Conservation (phyloP, 2,329 filamentous ascomycete genomes). For the Hypoxylon sp. region DNA sequence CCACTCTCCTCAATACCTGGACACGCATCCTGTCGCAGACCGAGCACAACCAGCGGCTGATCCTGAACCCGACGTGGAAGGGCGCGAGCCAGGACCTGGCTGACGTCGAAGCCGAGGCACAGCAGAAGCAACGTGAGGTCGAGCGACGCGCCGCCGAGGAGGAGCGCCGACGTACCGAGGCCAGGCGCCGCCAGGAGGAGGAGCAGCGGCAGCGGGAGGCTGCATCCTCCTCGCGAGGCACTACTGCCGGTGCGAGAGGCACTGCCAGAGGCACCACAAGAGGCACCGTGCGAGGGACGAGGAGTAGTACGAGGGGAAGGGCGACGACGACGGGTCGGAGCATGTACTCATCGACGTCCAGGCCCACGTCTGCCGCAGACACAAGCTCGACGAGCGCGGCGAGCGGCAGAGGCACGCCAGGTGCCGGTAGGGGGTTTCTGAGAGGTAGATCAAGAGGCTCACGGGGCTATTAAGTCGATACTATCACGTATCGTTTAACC, state of each 20-base stretch:
- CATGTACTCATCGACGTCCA: slow-evolving; percentile 29
- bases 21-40: slow-evolving; percentile 95
- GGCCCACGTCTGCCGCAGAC: slow-evolving; percentile 34
- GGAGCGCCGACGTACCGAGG: slow-evolving; percentile 77
- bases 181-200: slow-evolving; percentile 69
- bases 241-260: neutral
- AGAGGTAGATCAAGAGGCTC: slow-evolving; percentile 64
- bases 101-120: slow-evolving; percentile 84
- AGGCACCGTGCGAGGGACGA: slow-evolving; percentile 25
- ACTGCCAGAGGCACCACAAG: slow-evolving; percentile 19
- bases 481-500: neutral
- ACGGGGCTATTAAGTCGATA: slow-evolving; percentile 46
- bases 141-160: slow-evolving; percentile 81
- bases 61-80: slow-evolving; percentile 88
- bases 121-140: slow-evolving; percentile 76
- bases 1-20: slow-evolving; percentile 92
- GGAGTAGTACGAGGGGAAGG: slow-evolving; percentile 45
- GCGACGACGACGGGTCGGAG: slow-evolving; percentile 47
- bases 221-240: slow-evolving; percentile 26
- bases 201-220: slow-evolving; percentile 59
- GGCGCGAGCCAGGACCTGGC: slow-evolving; percentile 85
- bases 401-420: slow-evolving; percentile 49
- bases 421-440: slow-evolving; percentile 57
- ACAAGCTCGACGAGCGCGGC: slow-evolving; percentile 43
- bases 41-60: slow-evolving; percentile 93